Evolutionary conservation across 2,329 filamentous ascomycete genomes (phyloP), one percentile per base, ranked within the genome.

Genomic region (Metarhizium robertsii): DNA sequence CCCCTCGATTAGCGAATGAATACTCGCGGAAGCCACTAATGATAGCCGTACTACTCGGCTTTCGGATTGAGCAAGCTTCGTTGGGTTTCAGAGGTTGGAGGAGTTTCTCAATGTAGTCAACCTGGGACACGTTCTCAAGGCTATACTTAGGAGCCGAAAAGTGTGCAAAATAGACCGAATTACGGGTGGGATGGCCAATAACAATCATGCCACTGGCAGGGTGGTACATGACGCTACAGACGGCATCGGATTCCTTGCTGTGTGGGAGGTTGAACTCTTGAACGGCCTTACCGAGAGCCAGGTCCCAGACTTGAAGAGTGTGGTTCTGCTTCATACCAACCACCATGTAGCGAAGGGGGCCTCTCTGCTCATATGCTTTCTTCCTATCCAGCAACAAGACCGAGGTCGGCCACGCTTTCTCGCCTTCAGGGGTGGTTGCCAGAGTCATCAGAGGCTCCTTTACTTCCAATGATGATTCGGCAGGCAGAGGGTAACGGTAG

Each of bases 311-410:
- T 77, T 99, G 95, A 59, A 99, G 83, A 55, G 92, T 95, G 74
- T 99, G 94, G 72, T 99, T 99, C 72, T 99, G 94, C 76, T 97
- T 96, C 83, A 97, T 90, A 65, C 94, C 94, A 59, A 99, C 90
- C 68, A 99, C 86, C 76, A 99, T 87, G 75, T 99, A 99, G 59
- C 94, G 85, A 60, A 96, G 79, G 50, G 95, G 92, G 66, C 88
- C 87, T 58, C 88, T 87, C 74, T 94, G 96, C 74, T 86, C 83
- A 72, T 95, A 96, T 49, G 94, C 91, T 60, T 92, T 88, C 72
- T 92, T 85, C 78, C 97, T 99, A 74, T 99, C 94, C 63, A 99
- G 85, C 71, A 99, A 87, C 69, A 96, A 81, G 57, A 99, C 90
- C 29, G 94, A 97, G 2, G 92, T 97, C 6, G 95, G 92, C 86